Conservation (phyloP, 768 basidiomycete genomes). For the Amanita jacksonii region DNA sequence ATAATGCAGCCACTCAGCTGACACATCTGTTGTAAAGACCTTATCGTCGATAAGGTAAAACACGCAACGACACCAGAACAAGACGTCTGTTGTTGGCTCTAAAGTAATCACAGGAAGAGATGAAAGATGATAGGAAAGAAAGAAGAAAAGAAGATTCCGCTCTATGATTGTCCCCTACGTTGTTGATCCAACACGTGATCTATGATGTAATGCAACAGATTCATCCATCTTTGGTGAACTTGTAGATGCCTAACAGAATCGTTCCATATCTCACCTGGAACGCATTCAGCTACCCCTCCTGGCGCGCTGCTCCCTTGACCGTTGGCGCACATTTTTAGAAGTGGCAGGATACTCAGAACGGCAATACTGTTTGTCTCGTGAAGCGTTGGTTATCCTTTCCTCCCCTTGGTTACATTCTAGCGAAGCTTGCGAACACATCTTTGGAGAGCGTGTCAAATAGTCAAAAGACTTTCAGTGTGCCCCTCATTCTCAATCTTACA, state of each 20-base stretch:
- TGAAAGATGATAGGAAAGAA: no score
- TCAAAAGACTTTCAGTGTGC: no score
- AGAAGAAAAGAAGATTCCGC: no score
- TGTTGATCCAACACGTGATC: no score
- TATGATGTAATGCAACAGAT: slow-evolving; percentile 18
- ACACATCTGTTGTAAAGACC: slow-evolving; percentile 11
- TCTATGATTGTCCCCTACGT: no score
- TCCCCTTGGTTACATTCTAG: slow-evolving; percentile 23
- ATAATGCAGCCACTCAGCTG: slow-evolving; percentile 28
- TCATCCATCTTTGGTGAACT: slow-evolving; percentile 30
- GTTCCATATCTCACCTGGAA: slow-evolving; percentile 15
- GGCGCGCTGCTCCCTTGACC: slow-evolving; percentile 18
- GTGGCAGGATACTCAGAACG: slow-evolving; percentile 13
- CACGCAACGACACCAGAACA: no score
- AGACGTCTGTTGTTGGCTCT: no score
- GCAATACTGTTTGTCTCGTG: slow-evolving; percentile 22
- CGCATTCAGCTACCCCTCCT: slow-evolving; percentile 22
- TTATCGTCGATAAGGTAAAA: no score
- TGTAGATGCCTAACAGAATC: slow-evolving; percentile 27
- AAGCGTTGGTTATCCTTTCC: slow-evolving; percentile 26
- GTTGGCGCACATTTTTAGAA: slow-evolving; percentile 18
- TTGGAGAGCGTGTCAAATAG: slow-evolving; percentile 19
- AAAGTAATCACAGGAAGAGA: no score
- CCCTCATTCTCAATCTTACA: no score
- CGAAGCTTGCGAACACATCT: slow-evolving; percentile 26